Evolutionary conservation across 345 rosid genomes (phyloP).

Genomic region (Euphorbia pulcherrima): DNA sequence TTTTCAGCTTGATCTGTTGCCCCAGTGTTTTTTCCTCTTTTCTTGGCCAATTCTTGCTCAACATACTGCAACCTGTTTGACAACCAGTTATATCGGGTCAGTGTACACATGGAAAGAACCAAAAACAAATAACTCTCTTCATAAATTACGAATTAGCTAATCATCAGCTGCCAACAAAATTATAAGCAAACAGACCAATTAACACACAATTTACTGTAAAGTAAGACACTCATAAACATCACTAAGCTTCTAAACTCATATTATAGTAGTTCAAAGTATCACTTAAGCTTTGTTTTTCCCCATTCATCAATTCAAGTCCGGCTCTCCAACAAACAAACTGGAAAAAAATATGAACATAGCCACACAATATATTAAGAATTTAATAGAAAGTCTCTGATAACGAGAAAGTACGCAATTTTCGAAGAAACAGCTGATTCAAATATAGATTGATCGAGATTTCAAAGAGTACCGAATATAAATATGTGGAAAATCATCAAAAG

Average conservation of each 20-base stretch:
- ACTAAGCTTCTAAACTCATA: not conserved
- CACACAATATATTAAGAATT: not conserved
- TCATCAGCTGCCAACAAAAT: not conserved
- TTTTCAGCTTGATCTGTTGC: constrained; percentile 51
- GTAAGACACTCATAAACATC: not conserved
- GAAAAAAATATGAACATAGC: not conserved
- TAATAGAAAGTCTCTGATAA: not conserved
- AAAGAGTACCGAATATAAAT: not conserved
- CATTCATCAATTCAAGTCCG: not conserved
- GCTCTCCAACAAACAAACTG: not conserved
- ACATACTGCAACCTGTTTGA: constrained; percentile 64
- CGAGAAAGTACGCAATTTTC: not conserved
- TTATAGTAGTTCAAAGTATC: not conserved
- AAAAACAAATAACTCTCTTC: not conserved
- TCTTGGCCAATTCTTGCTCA: constrained; percentile 91
- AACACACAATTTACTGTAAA: not conserved
- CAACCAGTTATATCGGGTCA: constrained; percentile 3
- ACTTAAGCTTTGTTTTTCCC: not conserved
- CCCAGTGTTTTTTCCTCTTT: constrained; percentile 60
- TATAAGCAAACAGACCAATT: not conserved
- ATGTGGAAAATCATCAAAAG: not conserved
- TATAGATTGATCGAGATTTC: not conserved
- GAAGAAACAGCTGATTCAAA: not conserved
- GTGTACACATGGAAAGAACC: not conserved
- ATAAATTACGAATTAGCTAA: not conserved